Conservation (phyloP, 108 stramenopile species). For the Parmales sp. region DNA sequence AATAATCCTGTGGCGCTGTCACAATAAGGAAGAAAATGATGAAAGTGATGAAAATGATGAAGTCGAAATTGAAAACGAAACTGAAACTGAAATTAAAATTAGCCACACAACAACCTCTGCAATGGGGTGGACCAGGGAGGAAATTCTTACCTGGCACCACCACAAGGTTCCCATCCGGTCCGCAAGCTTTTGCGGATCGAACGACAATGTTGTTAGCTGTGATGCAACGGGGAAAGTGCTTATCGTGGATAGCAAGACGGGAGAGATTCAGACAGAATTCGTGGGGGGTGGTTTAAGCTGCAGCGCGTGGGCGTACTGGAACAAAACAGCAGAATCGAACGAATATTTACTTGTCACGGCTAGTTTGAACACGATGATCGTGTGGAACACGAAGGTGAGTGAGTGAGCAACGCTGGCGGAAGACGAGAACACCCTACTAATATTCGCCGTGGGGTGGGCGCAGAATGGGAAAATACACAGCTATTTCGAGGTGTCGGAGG, state of each 20-base stretch:
- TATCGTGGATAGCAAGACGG: neutral
- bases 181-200: neutral
- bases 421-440: no score
- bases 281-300: neutral
- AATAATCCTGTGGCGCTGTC: neutral
- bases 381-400: neutral
- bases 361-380: neutral
- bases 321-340: neutral
- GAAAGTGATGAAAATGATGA: no score
- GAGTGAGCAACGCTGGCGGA: no score
- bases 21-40: neutral
- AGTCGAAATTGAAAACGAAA: no score
- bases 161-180: neutral
- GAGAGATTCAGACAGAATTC: neutral
- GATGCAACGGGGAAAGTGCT: neutral
- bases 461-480: neutral
- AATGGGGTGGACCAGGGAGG: no score
- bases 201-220: neutral
- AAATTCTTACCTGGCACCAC: neutral
- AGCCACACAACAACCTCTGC: no score
- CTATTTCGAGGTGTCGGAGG: neutral
- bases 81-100: no score
- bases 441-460: no score
- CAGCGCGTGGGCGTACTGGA: conserved; percentile 6
- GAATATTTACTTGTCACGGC: neutral